Evolutionary conservation across 768 basidiomycete species (phyloP), one percentile per base, ranked within the genome.

Genomic region (Suillus placidus): DNA sequence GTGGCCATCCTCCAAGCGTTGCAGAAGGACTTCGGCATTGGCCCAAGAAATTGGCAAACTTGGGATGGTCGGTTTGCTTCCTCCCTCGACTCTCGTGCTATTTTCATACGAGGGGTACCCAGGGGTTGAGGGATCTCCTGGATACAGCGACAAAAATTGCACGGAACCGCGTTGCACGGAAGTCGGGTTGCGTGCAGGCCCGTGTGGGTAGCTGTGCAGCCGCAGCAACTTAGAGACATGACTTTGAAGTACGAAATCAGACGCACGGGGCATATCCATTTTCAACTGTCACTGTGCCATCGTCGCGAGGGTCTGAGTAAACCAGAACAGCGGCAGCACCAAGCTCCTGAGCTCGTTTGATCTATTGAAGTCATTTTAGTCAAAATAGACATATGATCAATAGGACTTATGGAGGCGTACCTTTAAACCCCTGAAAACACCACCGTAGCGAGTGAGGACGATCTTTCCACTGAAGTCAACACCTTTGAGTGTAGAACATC

Each of bases 351-450:
- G 89, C 89, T 18, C 84, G 83, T 71, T 87, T 84, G 69, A 89
- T 78, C 82, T 87, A 38, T 42, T 42, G 14, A 40, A 49, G 6
- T 60, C 9, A 54, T n/a, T 20, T 65, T 12, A 54, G 60, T 34
- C 42, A 51, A 70, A 66, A 14, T 65, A 35, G 8, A 20, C 66
- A 56, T 30, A n/a, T 3, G 67, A 62, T 45, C 40, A 34, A n/a
- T 3, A 6, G 55, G 40, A n/a, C 34, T 62, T 30, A 37, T 32
- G 38, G 14, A 13, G 13, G 30, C 42, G 13, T 62, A 85, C 82
- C 81, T 91, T 93, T 40, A 93, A 78, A 1, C 91, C 91, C 64
- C 91, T 84, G 81, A 91, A 91, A 62, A 82, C 79, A 5, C 80
- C 79, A 8, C 84, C 85, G 71, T 90, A 91, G 40, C 88, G 84